Conservation (phyloP, 2,329 filamentous ascomycete genomes). For the Scortechinia acanthostroma region DNA sequence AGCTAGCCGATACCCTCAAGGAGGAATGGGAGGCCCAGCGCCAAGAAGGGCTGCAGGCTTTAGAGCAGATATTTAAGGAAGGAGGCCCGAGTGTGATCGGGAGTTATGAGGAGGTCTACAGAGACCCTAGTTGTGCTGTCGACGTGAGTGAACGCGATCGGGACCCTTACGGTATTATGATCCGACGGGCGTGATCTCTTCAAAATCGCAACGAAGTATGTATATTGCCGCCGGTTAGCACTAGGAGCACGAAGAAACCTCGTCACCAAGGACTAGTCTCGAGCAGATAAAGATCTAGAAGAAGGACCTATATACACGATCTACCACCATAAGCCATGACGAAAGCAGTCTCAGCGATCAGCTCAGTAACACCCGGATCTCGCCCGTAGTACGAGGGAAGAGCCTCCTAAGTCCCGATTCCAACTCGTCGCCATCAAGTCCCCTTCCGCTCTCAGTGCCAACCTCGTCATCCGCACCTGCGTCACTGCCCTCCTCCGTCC, state of each 20-base stretch:
- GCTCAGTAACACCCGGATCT: constrained; percentile 46
- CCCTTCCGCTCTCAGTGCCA: constrained; percentile 12
- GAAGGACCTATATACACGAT: too few relatives aligned
- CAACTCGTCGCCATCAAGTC: constrained; percentile 11
- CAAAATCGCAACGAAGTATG: too few relatives aligned
- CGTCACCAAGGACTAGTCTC: too few relatives aligned
- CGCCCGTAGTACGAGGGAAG: constrained; percentile 51
- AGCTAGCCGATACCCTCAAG: constrained; percentile 38
- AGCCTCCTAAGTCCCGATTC: constrained; percentile 26
- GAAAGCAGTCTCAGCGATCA: too few relatives aligned
- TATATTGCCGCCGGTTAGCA: too few relatives aligned
- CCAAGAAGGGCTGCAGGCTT: constrained; percentile 27
- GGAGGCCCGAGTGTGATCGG: constrained; percentile 8
- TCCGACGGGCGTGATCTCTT: too few relatives aligned
- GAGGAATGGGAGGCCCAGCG: constrained; percentile 39
- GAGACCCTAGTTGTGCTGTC: too few relatives aligned
- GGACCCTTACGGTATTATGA: constrained; percentile 63
- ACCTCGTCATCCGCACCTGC: background rate
- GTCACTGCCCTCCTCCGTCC: background rate
- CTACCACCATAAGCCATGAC: too few relatives aligned
- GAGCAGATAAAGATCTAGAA: too few relatives aligned
- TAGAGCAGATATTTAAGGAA: constrained; percentile 18
- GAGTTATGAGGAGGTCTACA: constrained; percentile 22
- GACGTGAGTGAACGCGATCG: constrained; percentile 56
- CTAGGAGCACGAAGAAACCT: too few relatives aligned